Evolutionary conservation across 176 grass and related monocot genomes (phyloP).

Genomic region (Puya raimondii): DNA sequence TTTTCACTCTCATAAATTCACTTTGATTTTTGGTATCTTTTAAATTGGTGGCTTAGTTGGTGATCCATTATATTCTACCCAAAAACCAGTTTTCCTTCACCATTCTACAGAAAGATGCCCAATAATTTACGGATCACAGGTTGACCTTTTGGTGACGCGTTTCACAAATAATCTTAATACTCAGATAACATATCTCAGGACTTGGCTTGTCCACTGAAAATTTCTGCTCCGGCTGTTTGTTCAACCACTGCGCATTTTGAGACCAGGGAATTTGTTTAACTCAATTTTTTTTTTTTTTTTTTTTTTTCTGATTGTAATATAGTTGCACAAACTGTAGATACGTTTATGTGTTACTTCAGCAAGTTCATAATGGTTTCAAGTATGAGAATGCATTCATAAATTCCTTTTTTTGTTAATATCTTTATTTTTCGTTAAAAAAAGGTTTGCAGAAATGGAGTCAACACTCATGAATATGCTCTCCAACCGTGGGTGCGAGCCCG

Average conservation of each 20-base stretch:
- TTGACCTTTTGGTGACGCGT: neutral
- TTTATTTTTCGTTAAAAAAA: neutral
- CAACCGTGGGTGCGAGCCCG: constrained; percentile 57
- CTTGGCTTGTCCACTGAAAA: neutral
- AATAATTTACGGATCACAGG: neutral
- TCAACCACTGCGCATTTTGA: no score
- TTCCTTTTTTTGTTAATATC: neutral
- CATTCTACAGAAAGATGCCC: neutral
- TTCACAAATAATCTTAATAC: neutral
- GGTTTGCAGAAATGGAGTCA: constrained; percentile 90
- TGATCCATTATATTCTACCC: neutral
- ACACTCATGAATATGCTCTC: constrained; percentile 73
- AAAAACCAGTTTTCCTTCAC: neutral
- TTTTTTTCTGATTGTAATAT: no score
- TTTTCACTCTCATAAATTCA: neutral
- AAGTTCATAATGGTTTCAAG: neutral
- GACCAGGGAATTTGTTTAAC: no score
- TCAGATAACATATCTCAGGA: neutral
- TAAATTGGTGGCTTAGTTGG: neutral
- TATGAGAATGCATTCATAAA: neutral
- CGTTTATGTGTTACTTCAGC: no score
- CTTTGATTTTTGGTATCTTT: neutral
- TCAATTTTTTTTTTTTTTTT: no score
- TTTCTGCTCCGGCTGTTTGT: no score
- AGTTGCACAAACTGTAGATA: no score